Conservation (phyloP, 2,329 filamentous ascomycete genomes). For the Colletotrichum brevisporum region DNA sequence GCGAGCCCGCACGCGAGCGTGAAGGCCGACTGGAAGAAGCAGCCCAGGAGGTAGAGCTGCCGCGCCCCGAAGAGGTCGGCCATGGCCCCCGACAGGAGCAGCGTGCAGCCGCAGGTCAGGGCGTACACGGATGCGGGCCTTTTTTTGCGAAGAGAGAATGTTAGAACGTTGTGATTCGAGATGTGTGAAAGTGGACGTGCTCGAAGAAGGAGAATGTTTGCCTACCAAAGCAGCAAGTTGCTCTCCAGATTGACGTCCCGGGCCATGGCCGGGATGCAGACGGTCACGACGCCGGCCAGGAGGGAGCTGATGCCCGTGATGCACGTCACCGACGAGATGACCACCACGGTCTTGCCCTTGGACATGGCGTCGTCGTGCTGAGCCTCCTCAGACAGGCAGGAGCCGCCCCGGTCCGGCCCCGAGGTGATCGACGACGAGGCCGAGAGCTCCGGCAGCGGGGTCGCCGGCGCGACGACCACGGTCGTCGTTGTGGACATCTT, state of each 20-base stretch:
- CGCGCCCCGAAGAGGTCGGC: constrained; percentile 37
- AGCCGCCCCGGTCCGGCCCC: not conserved
- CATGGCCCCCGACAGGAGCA: constrained; percentile 33
- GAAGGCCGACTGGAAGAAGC: constrained; percentile 33
- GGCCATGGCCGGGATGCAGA: constrained; percentile 32
- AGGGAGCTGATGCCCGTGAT: constrained; percentile 34
- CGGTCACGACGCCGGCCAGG: constrained; percentile 26
- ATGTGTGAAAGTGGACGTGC: too few species aligned
- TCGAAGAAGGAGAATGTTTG: too few species aligned
- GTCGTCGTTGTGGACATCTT: constrained; percentile 22
- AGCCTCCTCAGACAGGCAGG: not conserved
- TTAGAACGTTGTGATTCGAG: not conserved
- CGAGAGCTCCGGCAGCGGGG: constrained; percentile 8
- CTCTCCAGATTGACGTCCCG: constrained; percentile 22
- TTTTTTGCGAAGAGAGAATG: not conserved
- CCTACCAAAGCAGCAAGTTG: constrained; percentile 27
- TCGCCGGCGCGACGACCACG: constrained; percentile 4
- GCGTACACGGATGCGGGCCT: constrained; percentile 34
- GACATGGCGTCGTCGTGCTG: constrained; percentile 21
- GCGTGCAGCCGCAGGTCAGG: constrained; percentile 24
- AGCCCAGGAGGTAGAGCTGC: constrained; percentile 36
- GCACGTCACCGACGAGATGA: constrained; percentile 32
- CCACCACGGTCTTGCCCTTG: constrained; percentile 23
- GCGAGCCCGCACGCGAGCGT: constrained; percentile 37
- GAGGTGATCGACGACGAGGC: constrained; percentile 2